Conservation (phyloP, 78 protist species). For the Dictyostelium purpureum region DNA sequence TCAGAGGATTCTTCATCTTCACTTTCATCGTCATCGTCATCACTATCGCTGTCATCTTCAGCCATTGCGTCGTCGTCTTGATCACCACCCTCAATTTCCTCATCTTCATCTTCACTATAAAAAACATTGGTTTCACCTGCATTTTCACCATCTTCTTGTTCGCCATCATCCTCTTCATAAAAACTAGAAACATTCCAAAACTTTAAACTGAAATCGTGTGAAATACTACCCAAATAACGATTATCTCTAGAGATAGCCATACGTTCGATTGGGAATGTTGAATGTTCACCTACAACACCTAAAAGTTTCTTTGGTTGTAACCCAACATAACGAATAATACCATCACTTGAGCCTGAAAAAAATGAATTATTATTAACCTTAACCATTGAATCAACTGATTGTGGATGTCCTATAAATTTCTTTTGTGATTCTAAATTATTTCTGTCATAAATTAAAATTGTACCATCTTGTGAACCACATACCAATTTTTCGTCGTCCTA, state of each 20-base stretch:
- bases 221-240: conserved; percentile 59
- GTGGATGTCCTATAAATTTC: conserved; percentile 69
- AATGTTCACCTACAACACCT: conserved; percentile 72
- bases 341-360: conserved; percentile 72
- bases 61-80: background rate
- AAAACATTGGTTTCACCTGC: background rate
- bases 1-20: background rate
- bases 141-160: background rate
- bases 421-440: conserved; percentile 39
- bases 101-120: conserved; percentile 14
- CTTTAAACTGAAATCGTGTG: conserved; percentile 62
- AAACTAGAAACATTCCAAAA: conserved; percentile 66
- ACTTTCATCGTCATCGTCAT: conserved; percentile 5
- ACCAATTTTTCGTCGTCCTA: conserved; percentile 51
- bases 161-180: conserved; percentile 32
- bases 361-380: conserved; percentile 19
- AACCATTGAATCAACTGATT: conserved; percentile 63
- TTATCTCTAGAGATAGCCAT: conserved; percentile 61
- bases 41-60: conserved; percentile 23
- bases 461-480: conserved; percentile 77
- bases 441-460: conserved; percentile 37
- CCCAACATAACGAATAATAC: conserved; percentile 68
- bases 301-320: conserved; percentile 49
- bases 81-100: background rate
- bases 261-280: conserved; percentile 47